phyloP scores from a whole-genome alignment of 208 protist species.

The Strigomonas galati region DNA sequence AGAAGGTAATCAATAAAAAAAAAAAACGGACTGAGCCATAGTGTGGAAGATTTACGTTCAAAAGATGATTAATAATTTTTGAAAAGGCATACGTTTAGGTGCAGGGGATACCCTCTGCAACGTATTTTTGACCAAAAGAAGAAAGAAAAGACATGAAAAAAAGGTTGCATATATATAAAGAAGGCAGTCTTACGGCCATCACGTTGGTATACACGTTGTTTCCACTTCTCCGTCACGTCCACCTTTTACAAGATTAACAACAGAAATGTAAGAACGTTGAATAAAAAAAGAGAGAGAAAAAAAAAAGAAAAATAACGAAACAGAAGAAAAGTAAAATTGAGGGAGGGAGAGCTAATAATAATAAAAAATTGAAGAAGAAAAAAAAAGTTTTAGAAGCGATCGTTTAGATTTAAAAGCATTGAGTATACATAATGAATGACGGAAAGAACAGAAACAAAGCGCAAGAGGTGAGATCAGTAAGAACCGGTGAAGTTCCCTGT shows the following conservation, averaged over 20 bases:
- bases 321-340: background rate
- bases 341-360: no score
- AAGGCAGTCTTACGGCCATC: background rate
- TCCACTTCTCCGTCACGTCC: no score
- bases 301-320: background rate
- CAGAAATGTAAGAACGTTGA: background rate
- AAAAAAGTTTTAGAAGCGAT: no score
- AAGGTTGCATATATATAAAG: background rate
- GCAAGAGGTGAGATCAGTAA: no score
- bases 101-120: no score
- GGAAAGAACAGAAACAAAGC: background rate
- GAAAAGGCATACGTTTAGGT: no score
- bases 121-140: background rate
- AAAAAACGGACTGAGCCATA: no score
- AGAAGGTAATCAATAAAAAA: no score
- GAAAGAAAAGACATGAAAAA: background rate
- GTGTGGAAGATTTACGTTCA: background rate
- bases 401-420: background rate
- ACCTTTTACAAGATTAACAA: conserved; percentile 1
- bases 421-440: background rate
- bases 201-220: no score
- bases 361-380: no score
- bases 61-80: no score
- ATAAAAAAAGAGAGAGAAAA: background rate
- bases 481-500: conserved; percentile 9